Percentiles rank a stretch among this genome's conserved stretches.
These are phyloP conservation scores for Gleditsia sinensis DNA, from an alignment of 306 rosid genomes.

Conservation along the genomic window DNA sequence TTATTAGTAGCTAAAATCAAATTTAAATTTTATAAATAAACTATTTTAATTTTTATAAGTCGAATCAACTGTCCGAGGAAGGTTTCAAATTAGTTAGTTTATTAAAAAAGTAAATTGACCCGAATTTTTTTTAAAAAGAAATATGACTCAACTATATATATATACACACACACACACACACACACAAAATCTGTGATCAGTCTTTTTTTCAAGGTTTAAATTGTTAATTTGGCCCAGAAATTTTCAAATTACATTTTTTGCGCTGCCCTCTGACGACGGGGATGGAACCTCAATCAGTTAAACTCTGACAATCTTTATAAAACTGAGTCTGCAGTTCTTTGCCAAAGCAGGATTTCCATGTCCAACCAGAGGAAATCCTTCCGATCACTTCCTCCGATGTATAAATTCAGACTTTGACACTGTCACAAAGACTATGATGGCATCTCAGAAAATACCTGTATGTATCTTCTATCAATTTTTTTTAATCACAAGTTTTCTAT, in stretches of 20 bases:
- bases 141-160: no score
- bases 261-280: not conserved
- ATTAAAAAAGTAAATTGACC: no score
- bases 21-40: no score
- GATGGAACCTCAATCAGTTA: constrained; percentile 7
- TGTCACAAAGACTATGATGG: constrained; percentile 49
- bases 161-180: no score
- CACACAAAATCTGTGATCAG: no score
- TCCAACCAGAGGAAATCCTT: constrained; percentile 88
- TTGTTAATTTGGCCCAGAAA: no score
- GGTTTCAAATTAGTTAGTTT: no score
- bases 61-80: no score
- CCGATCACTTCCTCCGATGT: constrained; percentile 93
- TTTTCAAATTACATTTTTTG: not conserved
- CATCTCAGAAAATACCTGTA: constrained; percentile 53
- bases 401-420: constrained; percentile 86
- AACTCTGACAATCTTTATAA: not conserved
- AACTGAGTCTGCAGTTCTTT: constrained; percentile 64
- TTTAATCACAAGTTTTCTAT: not conserved
- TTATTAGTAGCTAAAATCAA: no score
- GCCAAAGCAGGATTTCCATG: constrained; percentile 86
- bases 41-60: no score
- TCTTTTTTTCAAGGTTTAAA: no score
- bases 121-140: no score
- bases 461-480: constrained; percentile 10